Conservation (phyloP, 2,329 filamentous ascomycete genomes). For the Fusarium mundagurra region DNA sequence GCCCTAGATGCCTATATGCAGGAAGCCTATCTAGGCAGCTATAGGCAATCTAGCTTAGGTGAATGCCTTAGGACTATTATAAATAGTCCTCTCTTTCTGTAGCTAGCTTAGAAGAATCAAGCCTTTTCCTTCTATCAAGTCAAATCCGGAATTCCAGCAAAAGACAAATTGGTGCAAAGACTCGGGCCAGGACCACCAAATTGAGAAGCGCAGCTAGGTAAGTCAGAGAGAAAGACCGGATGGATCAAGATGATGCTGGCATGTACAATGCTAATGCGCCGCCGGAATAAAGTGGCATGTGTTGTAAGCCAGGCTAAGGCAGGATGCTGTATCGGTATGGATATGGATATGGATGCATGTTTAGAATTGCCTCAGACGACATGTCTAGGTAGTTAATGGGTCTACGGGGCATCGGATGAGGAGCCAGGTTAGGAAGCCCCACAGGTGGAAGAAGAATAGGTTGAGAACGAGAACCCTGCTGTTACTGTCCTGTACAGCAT, state of each 20-base stretch:
- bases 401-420: constrained; percentile 40
- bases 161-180: background rate
- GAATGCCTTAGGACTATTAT: too few relatives aligned
- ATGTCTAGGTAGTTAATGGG: background rate
- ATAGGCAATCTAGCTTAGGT: too few relatives aligned
- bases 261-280: constrained; percentile 4
- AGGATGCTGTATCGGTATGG: background rate
- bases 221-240: background rate
- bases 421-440: constrained; percentile 36
- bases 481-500: constrained; percentile 7
- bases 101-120: too few relatives aligned
- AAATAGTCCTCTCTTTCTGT: too few relatives aligned
- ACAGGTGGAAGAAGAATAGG: constrained; percentile 15
- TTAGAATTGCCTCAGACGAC: constrained; percentile 42
- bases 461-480: constrained; percentile 22
- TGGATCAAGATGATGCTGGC: background rate
- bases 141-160: background rate
- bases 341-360: constrained; percentile 10
- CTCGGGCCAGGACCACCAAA: background rate
- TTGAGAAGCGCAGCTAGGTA: background rate
- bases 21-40: too few relatives aligned
- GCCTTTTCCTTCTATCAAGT: too few relatives aligned
- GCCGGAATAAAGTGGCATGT: constrained; percentile 19
- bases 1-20: too few relatives aligned
- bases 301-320: constrained; percentile 11